A percentile compares a stretch with the other conserved stretches of the same genome.
These are phyloP conservation scores for Albifimbria verrucaria DNA, from an alignment of 2,329 filamentous ascomycete genomes.

Conservation along the genomic window DNA sequence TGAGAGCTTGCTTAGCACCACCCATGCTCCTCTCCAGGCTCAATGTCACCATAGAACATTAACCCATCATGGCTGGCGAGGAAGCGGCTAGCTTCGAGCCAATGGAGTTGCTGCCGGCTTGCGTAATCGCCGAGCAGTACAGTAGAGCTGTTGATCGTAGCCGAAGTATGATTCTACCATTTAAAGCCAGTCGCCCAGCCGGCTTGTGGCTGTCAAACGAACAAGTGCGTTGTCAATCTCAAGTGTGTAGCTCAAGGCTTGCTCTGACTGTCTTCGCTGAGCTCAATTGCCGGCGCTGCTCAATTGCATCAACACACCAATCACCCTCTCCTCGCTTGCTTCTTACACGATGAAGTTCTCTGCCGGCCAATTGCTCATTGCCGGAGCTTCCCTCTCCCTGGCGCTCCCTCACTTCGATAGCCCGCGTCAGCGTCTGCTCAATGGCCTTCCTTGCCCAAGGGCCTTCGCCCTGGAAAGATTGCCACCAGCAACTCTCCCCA, in stretches of 20 bases:
- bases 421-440: conserved; percentile 51
- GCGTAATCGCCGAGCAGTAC: not conserved
- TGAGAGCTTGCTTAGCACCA: not conserved
- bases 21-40: not conserved
- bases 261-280: not conserved
- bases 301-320: not conserved
- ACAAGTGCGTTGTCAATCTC: too few species aligned
- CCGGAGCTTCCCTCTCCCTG: conserved; percentile 16
- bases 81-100: not conserved
- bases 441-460: conserved; percentile 44
- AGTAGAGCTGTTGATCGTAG: not conserved
- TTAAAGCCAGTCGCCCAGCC: too few species aligned
- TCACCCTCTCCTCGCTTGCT: not conserved
- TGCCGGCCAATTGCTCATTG: conserved; percentile 21
- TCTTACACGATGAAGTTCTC: conserved; percentile 22
- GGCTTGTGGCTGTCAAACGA: too few species aligned
- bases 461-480: conserved; percentile 25
- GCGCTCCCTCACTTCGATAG: conserved; percentile 39
- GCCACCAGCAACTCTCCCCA: conserved; percentile 29
- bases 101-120: not conserved
- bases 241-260: not conserved
- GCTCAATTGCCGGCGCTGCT: not conserved
- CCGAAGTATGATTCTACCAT: not conserved
- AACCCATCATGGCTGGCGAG: not conserved
- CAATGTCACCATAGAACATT: not conserved